Evolutionary conservation across 106 monocot species (phyloP).

Genomic region (Iris macrosiphon): DNA sequence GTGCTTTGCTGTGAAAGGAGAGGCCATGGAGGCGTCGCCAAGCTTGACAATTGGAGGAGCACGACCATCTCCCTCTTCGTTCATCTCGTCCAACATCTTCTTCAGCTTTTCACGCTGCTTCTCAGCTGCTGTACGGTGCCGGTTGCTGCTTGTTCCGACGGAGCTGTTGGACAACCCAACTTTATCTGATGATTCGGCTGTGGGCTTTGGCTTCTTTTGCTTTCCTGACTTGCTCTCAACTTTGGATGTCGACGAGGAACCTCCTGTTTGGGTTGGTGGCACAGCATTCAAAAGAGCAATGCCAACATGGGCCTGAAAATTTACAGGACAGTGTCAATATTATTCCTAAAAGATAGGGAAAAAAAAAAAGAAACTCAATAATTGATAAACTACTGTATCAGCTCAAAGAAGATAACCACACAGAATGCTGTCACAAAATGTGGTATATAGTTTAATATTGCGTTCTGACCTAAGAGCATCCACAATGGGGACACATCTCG

Average conservation of each 20-base stretch:
- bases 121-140: constrained; percentile 66
- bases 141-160: constrained; percentile 26
- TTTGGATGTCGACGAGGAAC: constrained; percentile 41
- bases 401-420: constrained; percentile 10
- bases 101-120: constrained; percentile 58
- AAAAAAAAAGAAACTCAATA: not conserved
- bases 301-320: constrained; percentile 89
- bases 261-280: constrained; percentile 46
- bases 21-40: constrained; percentile 96
- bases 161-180: constrained; percentile 10
- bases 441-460: too few relatives aligned
- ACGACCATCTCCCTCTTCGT: constrained; percentile 77
- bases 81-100: constrained; percentile 81
- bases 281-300: constrained; percentile 90
- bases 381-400: not conserved
- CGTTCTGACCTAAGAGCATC: too few relatives aligned
- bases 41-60: constrained; percentile 70
- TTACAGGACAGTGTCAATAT: not conserved
- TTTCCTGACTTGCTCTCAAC: constrained; percentile 48
- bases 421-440: too few relatives aligned
- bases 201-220: constrained; percentile 48
- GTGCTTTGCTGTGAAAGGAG: constrained; percentile 90
- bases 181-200: constrained; percentile 32
- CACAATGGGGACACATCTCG: too few relatives aligned
- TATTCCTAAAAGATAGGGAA: not conserved